Evolutionary conservation across 495 filamentous ascomycete genomes (phyloP).

Genomic region (Pyrenopolyporus hunteri): DNA sequence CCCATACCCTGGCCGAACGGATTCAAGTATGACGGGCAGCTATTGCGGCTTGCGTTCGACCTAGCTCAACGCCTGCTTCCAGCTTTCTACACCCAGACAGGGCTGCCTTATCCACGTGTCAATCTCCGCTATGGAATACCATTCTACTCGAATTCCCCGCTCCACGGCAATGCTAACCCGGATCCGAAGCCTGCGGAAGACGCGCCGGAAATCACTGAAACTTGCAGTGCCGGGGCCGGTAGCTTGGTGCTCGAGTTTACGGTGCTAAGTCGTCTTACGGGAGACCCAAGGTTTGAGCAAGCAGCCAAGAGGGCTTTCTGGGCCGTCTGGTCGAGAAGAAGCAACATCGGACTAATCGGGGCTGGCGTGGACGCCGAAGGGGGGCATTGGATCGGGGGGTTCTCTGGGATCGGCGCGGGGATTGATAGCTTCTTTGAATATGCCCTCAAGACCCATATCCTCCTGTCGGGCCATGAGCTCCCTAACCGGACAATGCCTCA

Average conservation of each 20-base stretch:
- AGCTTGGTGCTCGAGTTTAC: slow-evolving; percentile 94
- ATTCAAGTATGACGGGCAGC: slow-evolving; percentile 87
- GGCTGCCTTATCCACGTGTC: slow-evolving; percentile 91
- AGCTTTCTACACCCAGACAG: slow-evolving; percentile 86
- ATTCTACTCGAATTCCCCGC: slow-evolving; percentile 82
- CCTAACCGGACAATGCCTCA: slow-evolving; percentile 55
- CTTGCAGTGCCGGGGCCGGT: slow-evolving; percentile 93
- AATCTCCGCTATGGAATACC: slow-evolving; percentile 92
- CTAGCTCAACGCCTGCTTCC: slow-evolving; percentile 83
- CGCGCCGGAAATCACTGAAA: slow-evolving; percentile 83
- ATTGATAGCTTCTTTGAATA: slow-evolving; percentile 99
- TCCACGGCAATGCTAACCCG: slow-evolving; percentile 52
- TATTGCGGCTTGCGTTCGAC: slow-evolving; percentile 84
- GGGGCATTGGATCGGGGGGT: slow-evolving; percentile 86
- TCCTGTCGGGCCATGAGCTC: slow-evolving; percentile 74
- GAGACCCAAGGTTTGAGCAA: slow-evolving; percentile 83
- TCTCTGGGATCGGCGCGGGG: slow-evolving; percentile 90
- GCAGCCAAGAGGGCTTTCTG: slow-evolving; percentile 91
- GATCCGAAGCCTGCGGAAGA: slow-evolving; percentile 44
- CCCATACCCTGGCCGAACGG: slow-evolving; percentile 75
- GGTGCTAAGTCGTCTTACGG: slow-evolving; percentile 85
- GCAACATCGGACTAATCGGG: slow-evolving; percentile 84
- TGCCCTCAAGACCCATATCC: slow-evolving; percentile 88
- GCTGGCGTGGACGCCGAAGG: slow-evolving; percentile 91
- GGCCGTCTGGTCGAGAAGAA: slow-evolving; percentile 89